Conservation (phyloP, 495 filamentous ascomycete genomes). For the Podospora conica region DNA sequence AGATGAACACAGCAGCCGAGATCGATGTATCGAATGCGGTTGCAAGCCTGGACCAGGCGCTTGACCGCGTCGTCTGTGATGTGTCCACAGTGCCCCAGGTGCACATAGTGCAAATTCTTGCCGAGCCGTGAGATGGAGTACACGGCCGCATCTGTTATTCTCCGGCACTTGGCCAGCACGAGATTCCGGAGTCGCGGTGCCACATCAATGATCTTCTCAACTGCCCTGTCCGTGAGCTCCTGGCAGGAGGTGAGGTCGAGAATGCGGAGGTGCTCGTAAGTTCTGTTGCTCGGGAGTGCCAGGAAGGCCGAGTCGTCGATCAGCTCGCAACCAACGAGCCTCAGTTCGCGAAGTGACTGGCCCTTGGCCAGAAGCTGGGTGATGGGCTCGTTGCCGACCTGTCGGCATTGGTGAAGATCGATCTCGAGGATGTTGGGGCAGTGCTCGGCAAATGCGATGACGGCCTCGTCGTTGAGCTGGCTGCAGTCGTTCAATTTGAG, state of each 20-base stretch:
- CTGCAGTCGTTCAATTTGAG: slow-evolving; percentile 89
- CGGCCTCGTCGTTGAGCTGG: slow-evolving; percentile 70
- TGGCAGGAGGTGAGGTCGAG: slow-evolving; percentile 87
- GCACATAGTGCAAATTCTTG: slow-evolving; percentile 94
- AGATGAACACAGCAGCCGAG: slow-evolving; percentile 88
- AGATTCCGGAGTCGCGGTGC: slow-evolving; percentile 88
- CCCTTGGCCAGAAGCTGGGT: slow-evolving; percentile 70
- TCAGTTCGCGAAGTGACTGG: slow-evolving; percentile 77
- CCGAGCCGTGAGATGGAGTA: slow-evolving; percentile 78
- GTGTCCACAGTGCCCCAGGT: slow-evolving; percentile 85
- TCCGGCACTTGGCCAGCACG: slow-evolving; percentile 87
- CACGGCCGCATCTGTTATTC: slow-evolving; percentile 88
- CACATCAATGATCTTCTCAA: slow-evolving; percentile 76
- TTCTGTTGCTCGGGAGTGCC: slow-evolving; percentile 59
- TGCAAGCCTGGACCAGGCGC: slow-evolving; percentile 76
- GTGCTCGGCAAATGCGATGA: slow-evolving; percentile 77
- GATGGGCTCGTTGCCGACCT: slow-evolving; percentile 73
- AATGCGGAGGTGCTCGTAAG: slow-evolving; percentile 82
- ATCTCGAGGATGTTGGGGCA: slow-evolving; percentile 94
- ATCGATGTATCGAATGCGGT: slow-evolving; percentile 95
- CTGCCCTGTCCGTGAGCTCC: slow-evolving; percentile 73
- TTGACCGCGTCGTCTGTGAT: slow-evolving; percentile 86
- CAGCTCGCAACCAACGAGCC: slow-evolving; percentile 73
- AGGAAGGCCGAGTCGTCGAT: slow-evolving; percentile 84
- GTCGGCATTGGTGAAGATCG: slow-evolving; percentile 80